phyloP scores from a whole-genome alignment of 75 land plant genomes.

The Cryptomeria japonica region DNA sequence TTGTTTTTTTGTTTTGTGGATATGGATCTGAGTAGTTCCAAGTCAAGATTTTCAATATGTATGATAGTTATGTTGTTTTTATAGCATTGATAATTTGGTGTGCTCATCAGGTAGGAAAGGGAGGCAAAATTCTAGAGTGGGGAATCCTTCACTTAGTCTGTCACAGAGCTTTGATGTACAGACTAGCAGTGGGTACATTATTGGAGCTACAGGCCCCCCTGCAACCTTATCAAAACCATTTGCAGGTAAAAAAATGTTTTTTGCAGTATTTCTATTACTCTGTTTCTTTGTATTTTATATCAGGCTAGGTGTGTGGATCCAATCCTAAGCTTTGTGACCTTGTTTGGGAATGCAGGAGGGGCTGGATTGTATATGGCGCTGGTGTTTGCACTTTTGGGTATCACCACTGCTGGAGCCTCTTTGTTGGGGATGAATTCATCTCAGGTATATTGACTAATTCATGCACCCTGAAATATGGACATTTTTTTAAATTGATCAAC shows the following conservation, averaged over 20 bases:
- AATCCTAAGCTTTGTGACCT: background rate
- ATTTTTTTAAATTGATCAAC: background rate
- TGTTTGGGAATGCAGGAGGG: background rate
- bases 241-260: background rate
- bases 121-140: background rate
- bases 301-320: background rate
- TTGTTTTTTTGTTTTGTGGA: no score
- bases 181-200: background rate
- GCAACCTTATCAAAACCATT: background rate
- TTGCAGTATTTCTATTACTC: background rate
- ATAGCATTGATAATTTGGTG: background rate
- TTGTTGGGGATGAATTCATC: conserved; percentile 12
- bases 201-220: background rate
- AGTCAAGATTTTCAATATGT: background rate
- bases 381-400: conserved; percentile 5
- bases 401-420: conserved; percentile 13
- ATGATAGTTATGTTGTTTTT: background rate
- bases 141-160: conserved; percentile 8
- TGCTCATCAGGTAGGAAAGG: conserved; percentile 3
- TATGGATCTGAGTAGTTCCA: background rate
- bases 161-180: conserved; percentile 3
- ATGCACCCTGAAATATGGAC: background rate
- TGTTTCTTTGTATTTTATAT: background rate
- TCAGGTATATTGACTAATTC: conserved; percentile 7
- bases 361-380: conserved; percentile 8